phyloP scores from a whole-genome alignment of 345 rosid species.

The Microthlaspi erraticum region DNA sequence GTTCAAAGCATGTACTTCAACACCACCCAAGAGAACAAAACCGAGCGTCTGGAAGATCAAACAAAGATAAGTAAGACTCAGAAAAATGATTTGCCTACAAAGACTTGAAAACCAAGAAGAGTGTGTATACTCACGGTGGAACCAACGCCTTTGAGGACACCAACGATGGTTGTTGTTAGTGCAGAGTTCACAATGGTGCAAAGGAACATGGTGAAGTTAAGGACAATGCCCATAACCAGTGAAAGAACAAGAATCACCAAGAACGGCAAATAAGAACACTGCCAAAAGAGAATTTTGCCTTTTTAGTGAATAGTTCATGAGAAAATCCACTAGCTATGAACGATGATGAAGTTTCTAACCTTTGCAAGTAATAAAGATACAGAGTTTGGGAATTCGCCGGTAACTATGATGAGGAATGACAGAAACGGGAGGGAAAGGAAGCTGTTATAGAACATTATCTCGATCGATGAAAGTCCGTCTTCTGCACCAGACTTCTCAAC shows the following conservation, averaged over 20 bases:
- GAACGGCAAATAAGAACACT: conserved; percentile 81
- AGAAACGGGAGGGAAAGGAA: conserved; percentile 88
- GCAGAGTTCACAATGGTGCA: conserved; percentile 98
- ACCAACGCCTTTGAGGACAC: conserved; percentile 97
- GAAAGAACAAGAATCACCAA: conserved; percentile 70
- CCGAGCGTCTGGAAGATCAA: conserved; percentile 70
- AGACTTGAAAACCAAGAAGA: conserved; percentile 5
- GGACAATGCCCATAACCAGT: conserved; percentile 90
- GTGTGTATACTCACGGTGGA: conserved; percentile 74
- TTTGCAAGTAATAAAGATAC: conserved; percentile 70
- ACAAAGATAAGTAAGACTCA: conserved; percentile 5
- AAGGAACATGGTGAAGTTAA: conserved; percentile 95
- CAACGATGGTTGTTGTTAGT: conserved; percentile 93
- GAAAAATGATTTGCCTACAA: conserved; percentile 5
- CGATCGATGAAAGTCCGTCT: conserved; percentile 89
- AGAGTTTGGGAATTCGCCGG: conserved; percentile 92
- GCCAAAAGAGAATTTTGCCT: conserved; percentile 35
- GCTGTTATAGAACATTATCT: conserved; percentile 97
- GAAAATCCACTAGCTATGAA: conserved; percentile 18
- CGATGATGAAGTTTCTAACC: conserved; percentile 56
- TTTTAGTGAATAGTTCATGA: conserved; percentile 1
- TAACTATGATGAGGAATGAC: conserved; percentile 70
- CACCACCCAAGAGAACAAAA: conserved; percentile 89
- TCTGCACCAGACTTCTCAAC: conserved; percentile 98
- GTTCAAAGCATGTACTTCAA: conserved; percentile 83